A percentile compares a stretch with the other conserved stretches of the same genome.
These are phyloP conservation scores for Pythium guiyangense DNA, from an alignment of 352 stramenopile species.

Conservation along the genomic window DNA sequence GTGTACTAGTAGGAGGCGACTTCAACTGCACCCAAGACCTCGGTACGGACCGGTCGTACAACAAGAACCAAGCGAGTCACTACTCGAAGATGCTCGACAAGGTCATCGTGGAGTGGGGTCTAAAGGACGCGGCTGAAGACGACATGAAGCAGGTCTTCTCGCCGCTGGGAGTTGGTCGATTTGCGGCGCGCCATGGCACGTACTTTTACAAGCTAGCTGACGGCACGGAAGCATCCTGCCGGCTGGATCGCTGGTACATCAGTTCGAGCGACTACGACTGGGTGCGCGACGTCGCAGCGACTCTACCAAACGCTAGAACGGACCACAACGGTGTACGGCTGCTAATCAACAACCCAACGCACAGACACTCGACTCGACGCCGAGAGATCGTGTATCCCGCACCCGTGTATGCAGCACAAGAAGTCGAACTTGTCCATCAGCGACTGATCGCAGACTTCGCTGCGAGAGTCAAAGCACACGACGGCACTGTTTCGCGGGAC, in stretches of 20 bases:
- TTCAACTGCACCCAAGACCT: too few species aligned
- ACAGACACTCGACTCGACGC: background rate
- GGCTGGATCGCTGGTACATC: background rate
- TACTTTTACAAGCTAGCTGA: background rate
- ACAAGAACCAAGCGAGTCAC: too few species aligned
- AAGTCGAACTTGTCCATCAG: too few species aligned
- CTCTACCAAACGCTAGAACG: background rate
- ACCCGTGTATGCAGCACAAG: background rate
- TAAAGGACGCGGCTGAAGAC: background rate
- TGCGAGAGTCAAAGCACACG: too few species aligned
- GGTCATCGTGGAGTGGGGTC: background rate
- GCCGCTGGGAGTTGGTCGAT: background rate
- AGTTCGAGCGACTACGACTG: background rate
- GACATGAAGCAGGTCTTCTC: background rate
- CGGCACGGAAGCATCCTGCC: background rate
- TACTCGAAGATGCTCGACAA: too few species aligned
- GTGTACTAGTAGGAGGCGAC: background rate
- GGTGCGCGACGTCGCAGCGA: background rate
- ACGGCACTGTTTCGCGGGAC: too few species aligned
- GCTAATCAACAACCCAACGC: background rate
- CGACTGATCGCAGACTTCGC: too few species aligned
- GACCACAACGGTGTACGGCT: background rate
- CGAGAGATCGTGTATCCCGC: background rate
- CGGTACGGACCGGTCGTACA: too few species aligned
- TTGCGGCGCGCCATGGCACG: background rate